Evolutionary conservation across 768 basidiomycete genomes (phyloP), one percentile per base, ranked within the genome.

Genomic region (Favolaschia claudopus): DNA sequence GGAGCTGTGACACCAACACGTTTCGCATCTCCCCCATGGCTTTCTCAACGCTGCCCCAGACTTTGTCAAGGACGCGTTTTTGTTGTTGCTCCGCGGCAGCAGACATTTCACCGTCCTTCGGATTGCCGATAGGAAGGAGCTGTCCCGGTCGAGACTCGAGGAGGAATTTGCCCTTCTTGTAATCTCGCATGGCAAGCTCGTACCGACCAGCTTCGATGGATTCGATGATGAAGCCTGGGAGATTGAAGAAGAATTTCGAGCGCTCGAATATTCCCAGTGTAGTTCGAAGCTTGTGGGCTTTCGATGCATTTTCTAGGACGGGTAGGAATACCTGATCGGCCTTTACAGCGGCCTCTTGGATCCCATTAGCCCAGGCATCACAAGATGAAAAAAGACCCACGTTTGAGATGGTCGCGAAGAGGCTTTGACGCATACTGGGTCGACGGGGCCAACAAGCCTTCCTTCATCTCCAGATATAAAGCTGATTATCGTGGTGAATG

Each of bases 161-260:
- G 27, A 98, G 79, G 73, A 91, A 89, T 63, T 95, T 93, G 20
- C 96, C 97, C 73, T 97, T 98, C 77, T 96, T 96, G 79, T 99
- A 99, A 65, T 97, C 95, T 19, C 95, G 86, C 69, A 99, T 79
- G 0, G 96, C 96, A 31, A 89, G 86, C 56, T 99, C 97, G 71
- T 96, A 99, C 51, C 92, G 91, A 14, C 95, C 94, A 55, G 89
- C 89, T 72, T 96, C 91, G 49, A 99, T 91, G 17, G 85, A 89
- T 70, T 96, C 96, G 22, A 92, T 82, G 22, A 99, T 85, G 42
- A 90, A 89, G 28, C 91, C 89, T 0, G 97, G 96, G n/a, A 99
- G 83, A 68, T 96, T 98, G 83, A 99, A 99, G 74, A 99, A 93
- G 82, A 98, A 99, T 68, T 96, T 96, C 47, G 93, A 96, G 38